Base-by-base conservation (phyloP, 441 rosid genomes). In the Sinapis alba region DNA sequence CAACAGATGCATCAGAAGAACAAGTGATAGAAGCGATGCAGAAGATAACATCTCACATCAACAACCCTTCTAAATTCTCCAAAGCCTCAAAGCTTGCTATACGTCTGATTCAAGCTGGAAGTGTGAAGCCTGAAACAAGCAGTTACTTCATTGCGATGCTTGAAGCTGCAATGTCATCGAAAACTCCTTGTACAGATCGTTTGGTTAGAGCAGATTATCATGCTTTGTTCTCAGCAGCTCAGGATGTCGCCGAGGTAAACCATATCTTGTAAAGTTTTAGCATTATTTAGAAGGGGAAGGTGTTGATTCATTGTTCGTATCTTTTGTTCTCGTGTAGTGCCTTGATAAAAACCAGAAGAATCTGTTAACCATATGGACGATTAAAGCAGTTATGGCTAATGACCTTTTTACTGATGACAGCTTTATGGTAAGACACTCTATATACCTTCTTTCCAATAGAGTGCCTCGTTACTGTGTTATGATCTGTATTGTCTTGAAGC, bases 341-440 rank as follows among this genome's bases (percentile, higher is more conserved):
- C 84, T 95, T 20, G 83, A 60, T 79, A 88, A 79, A 80, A 87
- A 78, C 82, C 98, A 91, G 88, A 87, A 81, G 83, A 85, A 90
- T 82, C 86, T 81, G 71, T 71, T 95, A 68, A 85, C 77, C 47
- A 73, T 79, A 11, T 93, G 97, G 99, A 86, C 88, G 57, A 68
- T 86, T 56, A 80, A 73, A 71, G 97, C 97, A 51, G 96, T 93
- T 83, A 84, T 90, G 78, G 95, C 96, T 64, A 93, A 91, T 81
- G 99, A 95, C 80, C 85, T 95, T 20, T 86, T 85, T 80, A 92
- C 98, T 6, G 99, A 95, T 69, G 99, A 95, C 83, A 94, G 97
- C 88, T 94, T 94, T 71, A 83, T 94, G 94, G 98, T 94, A 84
- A 47, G 84, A 62, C 32, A 60, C 27, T 67, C 50, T 74, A 30